phyloP scores from a whole-genome alignment of 2,329 filamentous ascomycete genomes.

The Colletotrichum sp. region DNA sequence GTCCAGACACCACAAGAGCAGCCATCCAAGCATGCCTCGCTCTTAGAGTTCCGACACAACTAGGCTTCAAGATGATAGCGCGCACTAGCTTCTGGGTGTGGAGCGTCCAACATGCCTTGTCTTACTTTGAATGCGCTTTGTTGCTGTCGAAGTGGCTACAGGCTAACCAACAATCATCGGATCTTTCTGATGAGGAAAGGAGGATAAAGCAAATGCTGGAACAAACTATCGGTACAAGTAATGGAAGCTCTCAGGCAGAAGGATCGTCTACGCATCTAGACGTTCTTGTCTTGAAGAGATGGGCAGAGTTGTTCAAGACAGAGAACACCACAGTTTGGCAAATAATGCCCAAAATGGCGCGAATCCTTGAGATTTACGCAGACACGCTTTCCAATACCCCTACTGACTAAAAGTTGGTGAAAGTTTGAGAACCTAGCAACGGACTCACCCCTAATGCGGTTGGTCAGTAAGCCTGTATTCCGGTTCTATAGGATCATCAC shows the following conservation, averaged over 20 bases:
- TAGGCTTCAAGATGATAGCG: background rate
- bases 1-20: background rate
- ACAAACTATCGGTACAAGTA: background rate
- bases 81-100: background rate
- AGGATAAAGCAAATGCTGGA: background rate
- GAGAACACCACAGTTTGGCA: background rate
- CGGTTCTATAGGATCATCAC: background rate
- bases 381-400: background rate
- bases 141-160: background rate
- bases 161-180: background rate
- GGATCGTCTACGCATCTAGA: background rate
- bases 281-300: background rate
- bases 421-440: background rate
- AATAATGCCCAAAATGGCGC: background rate
- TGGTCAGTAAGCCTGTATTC: background rate
- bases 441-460: accelerated
- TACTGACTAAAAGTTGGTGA: background rate
- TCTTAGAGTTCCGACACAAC: background rate
- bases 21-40: background rate
- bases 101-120: background rate
- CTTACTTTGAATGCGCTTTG: background rate
- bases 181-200: background rate
- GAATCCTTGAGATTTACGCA: conserved; percentile 6
- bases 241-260: background rate
- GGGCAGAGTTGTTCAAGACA: background rate